Evolutionary conservation across 148 eudicot genomes (phyloP).

Genomic region (Vaccinium darrowii): DNA sequence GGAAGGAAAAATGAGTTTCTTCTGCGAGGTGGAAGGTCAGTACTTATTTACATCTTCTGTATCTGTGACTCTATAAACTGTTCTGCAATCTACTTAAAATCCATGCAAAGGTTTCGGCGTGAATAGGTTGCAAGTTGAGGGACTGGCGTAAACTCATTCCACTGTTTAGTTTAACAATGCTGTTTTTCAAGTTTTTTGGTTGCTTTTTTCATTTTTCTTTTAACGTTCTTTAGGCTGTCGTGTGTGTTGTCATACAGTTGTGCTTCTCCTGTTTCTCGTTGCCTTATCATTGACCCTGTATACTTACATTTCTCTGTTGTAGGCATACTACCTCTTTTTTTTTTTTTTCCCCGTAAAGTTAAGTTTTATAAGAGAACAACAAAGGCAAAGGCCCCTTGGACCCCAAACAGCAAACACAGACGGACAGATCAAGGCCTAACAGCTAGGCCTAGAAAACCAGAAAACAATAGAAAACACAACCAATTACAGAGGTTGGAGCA

Average conservation of each 20-base stretch:
- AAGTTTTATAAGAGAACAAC: too few species aligned
- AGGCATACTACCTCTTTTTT: too few species aligned
- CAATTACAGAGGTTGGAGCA: too few species aligned
- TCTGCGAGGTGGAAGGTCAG: slow-evolving; percentile 75
- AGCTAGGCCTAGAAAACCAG: too few species aligned
- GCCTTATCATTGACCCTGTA: not conserved
- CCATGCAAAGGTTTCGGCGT: not conserved
- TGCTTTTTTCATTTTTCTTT: not conserved
- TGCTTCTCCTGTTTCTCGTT: not conserved
- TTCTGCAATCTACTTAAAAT: not conserved
- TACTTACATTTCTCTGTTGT: too few species aligned
- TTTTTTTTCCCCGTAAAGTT: too few species aligned
- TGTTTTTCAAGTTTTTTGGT: not conserved
- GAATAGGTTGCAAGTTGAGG: slow-evolving; percentile 7
- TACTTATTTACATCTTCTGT: slow-evolving; percentile 13
- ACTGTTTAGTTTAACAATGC: not conserved
- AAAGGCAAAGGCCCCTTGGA: too few species aligned
- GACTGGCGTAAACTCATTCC: not conserved
- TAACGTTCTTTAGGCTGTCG: not conserved
- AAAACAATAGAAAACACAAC: too few species aligned
- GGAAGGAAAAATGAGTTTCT: slow-evolving; percentile 58
- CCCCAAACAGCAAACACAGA: too few species aligned
- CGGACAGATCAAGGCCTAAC: too few species aligned
- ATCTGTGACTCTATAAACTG: not conserved
- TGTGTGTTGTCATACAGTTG: not conserved